Evolutionary conservation across 208 protist species (phyloP).

Genomic region (Trypanosomatidae sp.): DNA sequence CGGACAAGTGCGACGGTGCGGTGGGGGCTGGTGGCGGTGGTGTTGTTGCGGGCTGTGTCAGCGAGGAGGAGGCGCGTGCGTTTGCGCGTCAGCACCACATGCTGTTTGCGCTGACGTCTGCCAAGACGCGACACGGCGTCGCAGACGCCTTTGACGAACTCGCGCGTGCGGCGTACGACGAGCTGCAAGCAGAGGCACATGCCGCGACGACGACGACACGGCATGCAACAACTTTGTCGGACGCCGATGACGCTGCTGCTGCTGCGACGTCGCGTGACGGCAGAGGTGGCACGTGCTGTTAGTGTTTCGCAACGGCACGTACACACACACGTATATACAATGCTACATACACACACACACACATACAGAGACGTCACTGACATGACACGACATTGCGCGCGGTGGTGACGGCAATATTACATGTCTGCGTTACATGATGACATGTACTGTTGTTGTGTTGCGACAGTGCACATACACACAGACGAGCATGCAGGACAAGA

Average conservation of each 20-base stretch:
- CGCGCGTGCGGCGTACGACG: conserved; percentile 44
- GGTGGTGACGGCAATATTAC: no score
- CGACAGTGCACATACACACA: no score
- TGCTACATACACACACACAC: neutral
- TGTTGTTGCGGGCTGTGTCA: neutral
- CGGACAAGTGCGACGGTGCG: conserved; percentile 25
- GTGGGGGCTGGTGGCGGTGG: conserved; percentile 1
- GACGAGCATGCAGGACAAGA: no score
- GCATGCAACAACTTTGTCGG: no score
- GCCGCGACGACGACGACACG: no score
- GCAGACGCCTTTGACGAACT: conserved; percentile 76
- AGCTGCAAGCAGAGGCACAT: conserved; percentile 63
- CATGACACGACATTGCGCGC: no score
- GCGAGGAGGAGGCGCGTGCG: conserved; percentile 16
- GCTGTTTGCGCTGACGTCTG: conserved; percentile 69
- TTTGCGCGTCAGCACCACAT: conserved; percentile 68
- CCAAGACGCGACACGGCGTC: conserved; percentile 64
- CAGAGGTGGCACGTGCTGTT: no score
- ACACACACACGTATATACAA: neutral
- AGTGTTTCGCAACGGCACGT: no score
- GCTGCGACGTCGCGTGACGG: no score
- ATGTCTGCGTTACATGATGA: no score
- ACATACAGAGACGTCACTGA: neutral
- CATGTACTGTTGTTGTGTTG: no score
- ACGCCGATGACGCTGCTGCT: no score